phyloP scores from a whole-genome alignment of 345 rosid genomes.

The Lepidium aucheri region DNA sequence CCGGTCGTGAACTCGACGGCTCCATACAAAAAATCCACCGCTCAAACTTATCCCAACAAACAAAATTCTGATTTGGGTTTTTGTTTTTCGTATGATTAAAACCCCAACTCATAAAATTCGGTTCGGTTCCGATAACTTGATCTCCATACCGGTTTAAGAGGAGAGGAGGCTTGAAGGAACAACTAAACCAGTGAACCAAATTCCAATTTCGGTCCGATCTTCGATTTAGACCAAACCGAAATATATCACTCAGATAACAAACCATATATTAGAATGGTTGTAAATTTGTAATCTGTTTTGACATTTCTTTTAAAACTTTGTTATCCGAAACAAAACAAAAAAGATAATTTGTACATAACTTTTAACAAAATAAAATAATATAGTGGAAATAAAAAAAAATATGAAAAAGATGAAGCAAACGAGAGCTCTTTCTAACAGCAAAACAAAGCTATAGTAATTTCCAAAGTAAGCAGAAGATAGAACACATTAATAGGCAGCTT shows the following conservation, averaged over 20 bases:
- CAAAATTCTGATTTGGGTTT: neutral
- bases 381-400: too few relatives aligned
- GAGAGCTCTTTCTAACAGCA: neutral
- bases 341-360: too few relatives aligned
- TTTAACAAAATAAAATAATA: too few relatives aligned
- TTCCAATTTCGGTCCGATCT: neutral
- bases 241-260: too few relatives aligned
- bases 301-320: too few relatives aligned
- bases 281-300: too few relatives aligned
- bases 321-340: too few relatives aligned
- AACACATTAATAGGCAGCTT: neutral
- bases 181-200: neutral
- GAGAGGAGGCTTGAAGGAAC: neutral
- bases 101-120: neutral
- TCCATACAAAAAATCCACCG: constrained; percentile 14
- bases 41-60: neutral
- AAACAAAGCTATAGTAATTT: neutral
- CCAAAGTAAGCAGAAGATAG: neutral
- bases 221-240: too few relatives aligned
- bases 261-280: too few relatives aligned
- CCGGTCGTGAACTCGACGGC: constrained; percentile 20
- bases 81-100: neutral
- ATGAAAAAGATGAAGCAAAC: too few relatives aligned
- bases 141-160: neutral
- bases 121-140: neutral